These are phyloP conservation scores for Exophiala bonariae DNA, from an alignment of 2,329 filamentous ascomycete genomes.

Conservation along the genomic window DNA sequence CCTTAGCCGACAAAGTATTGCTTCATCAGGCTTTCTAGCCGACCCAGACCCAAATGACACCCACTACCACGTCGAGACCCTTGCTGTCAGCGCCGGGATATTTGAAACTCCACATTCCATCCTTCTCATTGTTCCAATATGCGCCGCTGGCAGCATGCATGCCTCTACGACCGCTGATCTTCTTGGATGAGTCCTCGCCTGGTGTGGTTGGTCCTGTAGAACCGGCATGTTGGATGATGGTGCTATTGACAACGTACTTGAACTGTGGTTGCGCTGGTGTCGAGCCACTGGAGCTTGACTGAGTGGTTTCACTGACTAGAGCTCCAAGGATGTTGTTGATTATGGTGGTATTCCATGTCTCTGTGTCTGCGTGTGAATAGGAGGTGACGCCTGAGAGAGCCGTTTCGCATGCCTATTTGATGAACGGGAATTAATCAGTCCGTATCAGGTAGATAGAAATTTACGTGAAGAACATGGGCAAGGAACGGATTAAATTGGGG, in stretches of 20 bases:
- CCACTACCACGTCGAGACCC: conserved; percentile 50
- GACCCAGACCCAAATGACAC: conserved; percentile 47
- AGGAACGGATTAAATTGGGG: not conserved
- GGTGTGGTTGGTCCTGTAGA: conserved; percentile 49
- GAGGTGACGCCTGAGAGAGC: conserved; percentile 71
- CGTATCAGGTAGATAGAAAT: too few species aligned
- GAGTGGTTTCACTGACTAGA: conserved; percentile 42
- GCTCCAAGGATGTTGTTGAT: conserved; percentile 65
- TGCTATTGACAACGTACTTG: conserved; percentile 98
- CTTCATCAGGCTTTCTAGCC: conserved; percentile 19
- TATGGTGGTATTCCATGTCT: conserved; percentile 87
- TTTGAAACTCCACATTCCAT: conserved; percentile 55
- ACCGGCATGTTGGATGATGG: conserved; percentile 87
- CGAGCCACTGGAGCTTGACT: conserved; percentile 34
- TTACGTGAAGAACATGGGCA: not conserved
- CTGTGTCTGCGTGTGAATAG: conserved; percentile 85
- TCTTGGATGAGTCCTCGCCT: conserved; percentile 56
- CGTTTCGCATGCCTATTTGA: conserved; percentile 72
- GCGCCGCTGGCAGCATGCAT: conserved; percentile 53
- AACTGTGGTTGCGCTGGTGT: conserved; percentile 57
- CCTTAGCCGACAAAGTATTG: too few species aligned
- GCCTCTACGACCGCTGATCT: conserved; percentile 71
- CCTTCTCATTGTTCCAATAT: conserved; percentile 53
- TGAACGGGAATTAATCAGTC: too few species aligned
- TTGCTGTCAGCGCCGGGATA: conserved; percentile 47